Evolutionary conservation across 2,329 filamentous ascomycete species (phyloP).

Genomic region (Diplodia mutila): DNA sequence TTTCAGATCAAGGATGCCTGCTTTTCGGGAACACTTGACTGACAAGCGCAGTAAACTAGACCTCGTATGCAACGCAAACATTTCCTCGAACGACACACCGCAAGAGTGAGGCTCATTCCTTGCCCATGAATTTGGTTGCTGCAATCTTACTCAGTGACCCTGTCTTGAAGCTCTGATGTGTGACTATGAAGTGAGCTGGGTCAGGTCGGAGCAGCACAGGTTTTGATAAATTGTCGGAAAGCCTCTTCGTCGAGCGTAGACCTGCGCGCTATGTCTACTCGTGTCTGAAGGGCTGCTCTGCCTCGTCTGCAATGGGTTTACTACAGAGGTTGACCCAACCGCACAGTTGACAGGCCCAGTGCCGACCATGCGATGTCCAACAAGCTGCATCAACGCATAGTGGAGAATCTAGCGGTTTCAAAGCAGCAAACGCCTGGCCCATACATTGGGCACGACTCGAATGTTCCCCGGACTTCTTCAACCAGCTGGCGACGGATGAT

Average conservation of each 20-base stretch:
- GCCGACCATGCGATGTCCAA: not conserved
- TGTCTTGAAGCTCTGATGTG: not conserved
- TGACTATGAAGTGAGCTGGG: not conserved
- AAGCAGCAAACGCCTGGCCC: not conserved
- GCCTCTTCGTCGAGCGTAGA: not conserved
- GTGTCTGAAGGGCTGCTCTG: not conserved
- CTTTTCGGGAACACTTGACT: not conserved
- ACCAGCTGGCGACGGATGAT: not conserved
- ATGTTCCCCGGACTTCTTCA: not conserved
- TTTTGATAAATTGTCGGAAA: not conserved
- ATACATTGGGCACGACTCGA: not conserved
- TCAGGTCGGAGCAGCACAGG: not conserved
- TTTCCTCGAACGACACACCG: not conserved
- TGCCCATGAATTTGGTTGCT: not conserved
- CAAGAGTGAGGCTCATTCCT: not conserved
- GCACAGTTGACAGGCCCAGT: no score
- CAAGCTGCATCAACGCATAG: not conserved
- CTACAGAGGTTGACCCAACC: not conserved
- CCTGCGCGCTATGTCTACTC: not conserved
- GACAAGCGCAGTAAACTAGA: not conserved
- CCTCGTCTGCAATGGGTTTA: not conserved
- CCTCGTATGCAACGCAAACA: not conserved
- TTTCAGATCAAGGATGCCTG: not conserved
- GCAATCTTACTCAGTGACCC: not conserved
- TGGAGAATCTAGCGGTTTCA: not conserved